These are phyloP conservation scores for Beverwykella pulmonaria DNA, from an alignment of 495 filamentous ascomycete genomes.

Conservation along the genomic window DNA sequence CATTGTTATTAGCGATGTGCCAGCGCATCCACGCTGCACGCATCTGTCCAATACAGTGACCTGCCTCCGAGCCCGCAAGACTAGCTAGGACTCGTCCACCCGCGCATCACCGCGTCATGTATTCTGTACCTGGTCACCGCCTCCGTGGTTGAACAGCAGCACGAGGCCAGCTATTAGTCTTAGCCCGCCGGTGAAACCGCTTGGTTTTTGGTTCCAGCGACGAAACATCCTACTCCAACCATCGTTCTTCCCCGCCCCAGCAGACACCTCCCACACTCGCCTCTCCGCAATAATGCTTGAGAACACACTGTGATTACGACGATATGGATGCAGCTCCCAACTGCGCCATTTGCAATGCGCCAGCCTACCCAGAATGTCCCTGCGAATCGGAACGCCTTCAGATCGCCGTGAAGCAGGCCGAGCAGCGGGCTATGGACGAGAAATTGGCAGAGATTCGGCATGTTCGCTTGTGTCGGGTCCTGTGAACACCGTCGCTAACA, in stretches of 20 bases:
- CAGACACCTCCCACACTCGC: not conserved
- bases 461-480: slow-evolving; percentile 13
- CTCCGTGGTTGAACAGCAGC: slow-evolving; percentile 16
- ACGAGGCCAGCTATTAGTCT: slow-evolving; percentile 20
- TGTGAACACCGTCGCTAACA: slow-evolving; percentile 19
- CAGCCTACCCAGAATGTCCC: slow-evolving; percentile 59
- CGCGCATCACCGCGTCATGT: slow-evolving; percentile 34
- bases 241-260: not conserved
- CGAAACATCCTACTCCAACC: slow-evolving; percentile 10
- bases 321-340: slow-evolving; percentile 52
- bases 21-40: slow-evolving; percentile 31
- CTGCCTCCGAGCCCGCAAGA: slow-evolving; percentile 21
- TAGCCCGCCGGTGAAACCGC: slow-evolving; percentile 19
- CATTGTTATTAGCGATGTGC: slow-evolving; percentile 28
- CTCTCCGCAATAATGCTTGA: slow-evolving; percentile 14
- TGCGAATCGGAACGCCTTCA: slow-evolving; percentile 70
- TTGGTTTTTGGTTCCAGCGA: slow-evolving; percentile 4
- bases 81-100: slow-evolving; percentile 20
- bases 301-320: slow-evolving; percentile 12
- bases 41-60: slow-evolving; percentile 26
- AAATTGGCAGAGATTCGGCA: slow-evolving; percentile 68
- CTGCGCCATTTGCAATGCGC: slow-evolving; percentile 70
- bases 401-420: slow-evolving; percentile 66
- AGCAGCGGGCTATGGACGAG: slow-evolving; percentile 63
- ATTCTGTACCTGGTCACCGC: slow-evolving; percentile 39